phyloP scores from a whole-genome alignment of 371 early-diverging fungal genomes.

The Conidiobolus incongruus region DNA sequence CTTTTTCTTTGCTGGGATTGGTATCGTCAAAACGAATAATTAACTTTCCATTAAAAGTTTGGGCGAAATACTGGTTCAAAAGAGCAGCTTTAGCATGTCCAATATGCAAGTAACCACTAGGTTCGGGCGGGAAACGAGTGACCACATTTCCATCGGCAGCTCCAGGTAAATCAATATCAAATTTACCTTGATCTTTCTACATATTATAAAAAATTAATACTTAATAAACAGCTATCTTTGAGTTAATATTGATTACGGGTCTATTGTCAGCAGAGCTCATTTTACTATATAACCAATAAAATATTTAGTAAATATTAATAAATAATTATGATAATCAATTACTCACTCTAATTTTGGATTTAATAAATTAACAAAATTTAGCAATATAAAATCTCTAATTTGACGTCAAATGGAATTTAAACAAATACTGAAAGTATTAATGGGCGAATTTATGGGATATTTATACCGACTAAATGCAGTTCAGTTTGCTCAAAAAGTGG shows the following conservation, averaged over 20 bases:
- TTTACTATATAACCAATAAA: too few species aligned
- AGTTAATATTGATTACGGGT: neutral
- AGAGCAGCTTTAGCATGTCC: conserved; percentile 99
- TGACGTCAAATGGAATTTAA: too few species aligned
- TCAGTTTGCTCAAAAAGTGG: too few species aligned
- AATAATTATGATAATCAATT: neutral
- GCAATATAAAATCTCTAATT: too few species aligned
- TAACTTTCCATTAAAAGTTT: conserved; percentile 76
- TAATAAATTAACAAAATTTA: conserved; percentile 3
- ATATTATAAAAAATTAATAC: too few species aligned
- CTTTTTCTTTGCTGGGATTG: conserved; percentile 96
- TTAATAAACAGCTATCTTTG: too few species aligned
- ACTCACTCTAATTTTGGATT: neutral
- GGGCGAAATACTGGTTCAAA: conserved; percentile 95
- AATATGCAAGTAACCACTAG: conserved; percentile 95
- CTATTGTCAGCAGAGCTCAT: too few species aligned
- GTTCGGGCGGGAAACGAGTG: conserved; percentile 98
- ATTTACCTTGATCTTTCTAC: conserved; percentile 74
- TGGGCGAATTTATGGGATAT: too few species aligned
- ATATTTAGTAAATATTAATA: too few species aligned
- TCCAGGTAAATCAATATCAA: conserved; percentile 71
- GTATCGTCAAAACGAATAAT: conserved; percentile 99
- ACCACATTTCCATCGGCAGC: conserved; percentile 74
- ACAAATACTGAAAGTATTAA: too few species aligned
- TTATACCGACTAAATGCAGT: too few species aligned